Evolutionary conservation across 2,329 filamentous ascomycete species (phyloP).

Genomic region (Fusarium chlamydosporum): DNA sequence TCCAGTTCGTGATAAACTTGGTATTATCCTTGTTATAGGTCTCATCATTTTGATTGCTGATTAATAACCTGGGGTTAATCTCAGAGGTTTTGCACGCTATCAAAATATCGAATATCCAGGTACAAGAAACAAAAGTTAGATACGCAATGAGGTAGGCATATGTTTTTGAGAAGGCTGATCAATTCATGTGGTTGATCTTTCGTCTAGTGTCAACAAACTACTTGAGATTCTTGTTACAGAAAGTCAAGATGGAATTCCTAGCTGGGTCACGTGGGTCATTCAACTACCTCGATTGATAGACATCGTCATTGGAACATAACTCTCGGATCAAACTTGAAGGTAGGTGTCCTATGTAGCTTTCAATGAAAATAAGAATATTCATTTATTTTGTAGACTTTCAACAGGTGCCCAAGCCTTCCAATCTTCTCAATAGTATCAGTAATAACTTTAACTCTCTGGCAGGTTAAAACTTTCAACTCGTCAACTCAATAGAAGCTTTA

Average conservation of each 20-base stretch:
- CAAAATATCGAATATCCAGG: not conserved
- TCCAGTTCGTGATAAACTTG: not conserved
- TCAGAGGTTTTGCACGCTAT: not conserved
- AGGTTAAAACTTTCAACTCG: no score
- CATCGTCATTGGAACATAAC: not conserved
- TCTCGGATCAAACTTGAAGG: no score
- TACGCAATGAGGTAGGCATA: accelerated
- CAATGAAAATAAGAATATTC: no score
- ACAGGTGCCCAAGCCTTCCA: no score
- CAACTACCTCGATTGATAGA: slow-evolving; percentile 2
- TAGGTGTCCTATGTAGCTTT: no score
- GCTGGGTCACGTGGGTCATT: slow-evolving; percentile 42
- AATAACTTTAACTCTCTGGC: no score
- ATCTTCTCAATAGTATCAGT: no score
- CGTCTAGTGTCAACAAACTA: not conserved
- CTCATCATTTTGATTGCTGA: slow-evolving; percentile 14
- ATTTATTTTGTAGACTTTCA: no score
- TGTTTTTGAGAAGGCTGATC: not conserved
- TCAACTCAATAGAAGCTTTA: no score
- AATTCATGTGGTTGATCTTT: not conserved
- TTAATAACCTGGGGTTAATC: not conserved
- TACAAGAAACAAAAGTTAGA: no score
- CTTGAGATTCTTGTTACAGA: slow-evolving; percentile 10
- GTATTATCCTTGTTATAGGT: slow-evolving; percentile 16
- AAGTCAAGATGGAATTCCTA: slow-evolving; percentile 15